Evolutionary conservation across 1,284 basidiomycete species (phyloP).

Genomic region (Trichosporon sp.): DNA sequence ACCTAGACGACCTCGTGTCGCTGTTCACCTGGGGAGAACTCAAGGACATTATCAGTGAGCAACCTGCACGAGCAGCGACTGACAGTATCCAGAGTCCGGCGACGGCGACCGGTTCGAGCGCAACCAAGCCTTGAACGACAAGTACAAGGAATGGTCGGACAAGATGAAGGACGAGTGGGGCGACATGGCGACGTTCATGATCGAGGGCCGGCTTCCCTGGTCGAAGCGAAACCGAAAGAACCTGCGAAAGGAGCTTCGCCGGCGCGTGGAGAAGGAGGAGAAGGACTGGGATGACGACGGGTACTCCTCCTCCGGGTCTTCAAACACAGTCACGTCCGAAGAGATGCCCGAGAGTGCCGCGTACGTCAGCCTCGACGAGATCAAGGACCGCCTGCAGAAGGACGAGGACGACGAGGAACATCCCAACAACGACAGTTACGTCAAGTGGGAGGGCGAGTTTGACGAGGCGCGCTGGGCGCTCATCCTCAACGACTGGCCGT

Average conservation of each 20-base stretch:
- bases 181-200: slow-evolving; percentile 43
- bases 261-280: slow-evolving; percentile 20
- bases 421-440: slow-evolving; percentile 34
- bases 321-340: not conserved
- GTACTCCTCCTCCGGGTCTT: not conserved
- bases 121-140: slow-evolving; percentile 49
- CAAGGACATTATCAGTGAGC: slow-evolving; percentile 48
- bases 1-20: slow-evolving; percentile 49
- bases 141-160: slow-evolving; percentile 51
- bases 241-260: slow-evolving; percentile 12
- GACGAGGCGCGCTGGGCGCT: slow-evolving; percentile 48
- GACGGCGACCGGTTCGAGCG: slow-evolving; percentile 46
- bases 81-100: slow-evolving; percentile 33
- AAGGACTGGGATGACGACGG: slow-evolving; percentile 17
- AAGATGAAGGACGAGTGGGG: slow-evolving; percentile 47
- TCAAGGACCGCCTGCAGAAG: slow-evolving; percentile 24
- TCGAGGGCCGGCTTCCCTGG: slow-evolving; percentile 22
- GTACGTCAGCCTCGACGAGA: slow-evolving; percentile 19
- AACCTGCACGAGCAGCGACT: not conserved
- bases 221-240: slow-evolving; percentile 20
- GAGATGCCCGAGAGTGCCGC: slow-evolving; percentile 18
- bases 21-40: slow-evolving; percentile 56
- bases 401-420: slow-evolving; percentile 33
- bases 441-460: slow-evolving; percentile 40
- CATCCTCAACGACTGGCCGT: slow-evolving; percentile 56